Base-by-base conservation (phyloP, 75 land plant genomes). In the Pseudotsuga menziesii region DNA sequence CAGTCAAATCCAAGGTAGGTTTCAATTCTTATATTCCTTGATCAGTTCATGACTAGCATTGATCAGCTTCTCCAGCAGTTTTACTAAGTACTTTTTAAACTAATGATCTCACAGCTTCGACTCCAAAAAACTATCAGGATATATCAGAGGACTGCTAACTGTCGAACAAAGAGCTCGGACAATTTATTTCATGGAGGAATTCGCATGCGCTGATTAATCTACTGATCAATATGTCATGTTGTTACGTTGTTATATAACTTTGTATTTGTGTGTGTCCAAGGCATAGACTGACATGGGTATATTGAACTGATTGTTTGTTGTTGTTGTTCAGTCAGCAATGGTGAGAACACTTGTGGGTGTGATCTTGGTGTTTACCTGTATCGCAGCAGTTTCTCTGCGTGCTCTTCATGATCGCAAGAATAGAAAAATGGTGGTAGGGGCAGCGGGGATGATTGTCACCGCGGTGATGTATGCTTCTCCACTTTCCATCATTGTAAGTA, bases 281-380 rank as follows among this genome's bases (percentile, higher is more conserved):
- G 3, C 58, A 13, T 57, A 17, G 19, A 17, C 19, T 13, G 3
- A 57, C 19, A 14, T 14, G 58, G 0, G 7, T 17, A 5, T 57
- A 57, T 57, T 14, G 14, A 7, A 57, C 14, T 13, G 19, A 57
- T 7, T 17, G 0, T 3, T 29, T 35, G 27, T 4, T 64, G 16
- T 29, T 35, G 27, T 4, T 64, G 16, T 0, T 8, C 71, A 67
- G 71, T 8, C 16, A 41, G 16, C 19, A 67, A 67, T 41, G 48
- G 71, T 41, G n/a, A 66, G n/a, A 41, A 67, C 36, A n/a, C 48
- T 67, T 16, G 71, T 67, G 71, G 44, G 71, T 6, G 44, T 67
- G n/a, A 32, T 67, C n/a, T 36, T 35, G 71, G n/a, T 67, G 20
- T 67, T 67, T 67, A 19, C 44, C 20, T 35, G 6, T 29, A 5